Percentiles rank a stretch among this genome's conserved stretches.
These are phyloP conservation scores for Penicillium digitatum DNA, from an alignment of 2,329 filamentous ascomycete genomes.

Conservation along the genomic window DNA sequence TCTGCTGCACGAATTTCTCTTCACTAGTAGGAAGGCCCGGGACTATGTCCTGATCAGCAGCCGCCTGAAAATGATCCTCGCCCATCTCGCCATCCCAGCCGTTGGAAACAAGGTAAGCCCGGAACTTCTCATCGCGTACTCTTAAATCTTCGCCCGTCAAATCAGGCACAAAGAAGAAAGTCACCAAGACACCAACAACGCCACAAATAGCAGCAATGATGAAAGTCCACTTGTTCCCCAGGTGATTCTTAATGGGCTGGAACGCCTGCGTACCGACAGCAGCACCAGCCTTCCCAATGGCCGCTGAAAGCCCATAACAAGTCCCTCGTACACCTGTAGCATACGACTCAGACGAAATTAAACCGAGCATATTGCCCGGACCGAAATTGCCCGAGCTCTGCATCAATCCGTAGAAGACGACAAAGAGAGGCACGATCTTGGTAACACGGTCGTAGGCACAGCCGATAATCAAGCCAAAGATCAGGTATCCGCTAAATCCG, in stretches of 20 bases:
- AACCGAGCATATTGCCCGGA: slow-evolving; percentile 50
- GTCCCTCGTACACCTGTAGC: slow-evolving; percentile 52
- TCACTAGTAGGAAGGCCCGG: not conserved
- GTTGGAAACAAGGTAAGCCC: slow-evolving; percentile 43
- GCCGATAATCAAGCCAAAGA: slow-evolving; percentile 53
- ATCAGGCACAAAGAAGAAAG: slow-evolving; percentile 48
- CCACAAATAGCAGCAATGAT: slow-evolving; percentile 53
- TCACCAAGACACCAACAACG: slow-evolving; percentile 47
- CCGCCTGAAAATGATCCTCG: slow-evolving; percentile 36
- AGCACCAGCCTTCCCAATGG: slow-evolving; percentile 51
- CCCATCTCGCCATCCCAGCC: slow-evolving; percentile 50
- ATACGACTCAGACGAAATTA: slow-evolving; percentile 51
- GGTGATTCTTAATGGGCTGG: slow-evolving; percentile 44
- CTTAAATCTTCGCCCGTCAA: slow-evolving; percentile 46
- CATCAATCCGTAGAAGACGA: slow-evolving; percentile 53
- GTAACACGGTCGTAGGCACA: slow-evolving; percentile 48
- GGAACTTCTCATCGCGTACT: slow-evolving; percentile 45
- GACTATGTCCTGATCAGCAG: slow-evolving; percentile 29
- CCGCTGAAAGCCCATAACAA: slow-evolving; percentile 51
- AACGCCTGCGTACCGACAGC: slow-evolving; percentile 52
- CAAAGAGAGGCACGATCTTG: slow-evolving; percentile 50
- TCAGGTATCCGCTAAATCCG: slow-evolving; percentile 49
- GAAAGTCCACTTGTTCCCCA: slow-evolving; percentile 51
- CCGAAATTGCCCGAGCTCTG: slow-evolving; percentile 50
- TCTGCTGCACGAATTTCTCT: not conserved